phyloP scores from a whole-genome alignment of 306 rosid species.

The Pueraria montana region DNA sequence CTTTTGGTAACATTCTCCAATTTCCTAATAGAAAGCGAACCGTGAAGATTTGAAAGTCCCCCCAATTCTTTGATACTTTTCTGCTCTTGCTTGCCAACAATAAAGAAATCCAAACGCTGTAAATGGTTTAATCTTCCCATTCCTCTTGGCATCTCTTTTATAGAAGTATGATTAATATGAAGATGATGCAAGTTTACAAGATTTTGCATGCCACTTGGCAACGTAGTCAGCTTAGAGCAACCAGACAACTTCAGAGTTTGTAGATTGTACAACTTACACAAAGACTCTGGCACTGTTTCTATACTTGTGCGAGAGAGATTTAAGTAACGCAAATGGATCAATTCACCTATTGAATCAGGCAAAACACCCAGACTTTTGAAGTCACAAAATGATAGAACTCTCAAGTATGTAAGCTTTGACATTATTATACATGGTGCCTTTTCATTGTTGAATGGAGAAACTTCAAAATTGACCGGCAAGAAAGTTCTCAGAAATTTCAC shows the following conservation, averaged over 20 bases:
- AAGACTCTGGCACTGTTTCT: not conserved
- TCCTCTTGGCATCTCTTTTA: not conserved
- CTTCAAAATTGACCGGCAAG: not conserved
- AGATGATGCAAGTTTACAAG: not conserved
- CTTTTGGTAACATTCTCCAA: not conserved
- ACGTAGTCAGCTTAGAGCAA: not conserved
- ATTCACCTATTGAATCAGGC: not conserved
- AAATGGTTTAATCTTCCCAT: not conserved
- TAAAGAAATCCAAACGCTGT: not conserved
- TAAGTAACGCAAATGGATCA: not conserved
- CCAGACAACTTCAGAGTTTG: not conserved
- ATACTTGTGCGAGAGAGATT: not conserved
- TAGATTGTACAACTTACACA: not conserved
- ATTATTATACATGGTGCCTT: not conserved
- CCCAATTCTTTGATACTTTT: not conserved
- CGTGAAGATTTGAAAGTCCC: not conserved
- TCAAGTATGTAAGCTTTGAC: not conserved
- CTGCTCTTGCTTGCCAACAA: not conserved
- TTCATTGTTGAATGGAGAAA: not conserved
- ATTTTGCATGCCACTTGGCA: not conserved
- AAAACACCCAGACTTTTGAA: not conserved
- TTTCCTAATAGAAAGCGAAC: not conserved
- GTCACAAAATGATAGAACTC: not conserved
- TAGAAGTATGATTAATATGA: not conserved
- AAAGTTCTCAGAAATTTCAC: not conserved